Percentiles rank a stretch among this genome's conserved stretches.
phyloP scores from a whole-genome alignment of 352 stramenopile genomes.

The Globisporangium emineosum region DNA sequence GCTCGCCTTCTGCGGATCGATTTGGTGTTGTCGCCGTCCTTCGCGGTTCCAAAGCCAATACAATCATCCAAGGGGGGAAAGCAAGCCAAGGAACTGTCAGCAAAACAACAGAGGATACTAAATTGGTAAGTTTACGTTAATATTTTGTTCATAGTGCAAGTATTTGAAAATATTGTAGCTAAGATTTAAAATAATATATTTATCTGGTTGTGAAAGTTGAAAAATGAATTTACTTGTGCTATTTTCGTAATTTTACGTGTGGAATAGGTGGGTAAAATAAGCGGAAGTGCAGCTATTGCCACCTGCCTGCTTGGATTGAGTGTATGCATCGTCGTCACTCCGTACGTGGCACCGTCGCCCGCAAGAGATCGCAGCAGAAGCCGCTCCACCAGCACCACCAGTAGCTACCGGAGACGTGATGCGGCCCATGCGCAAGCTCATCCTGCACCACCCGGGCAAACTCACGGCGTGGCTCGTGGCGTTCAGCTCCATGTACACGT shows the following conservation, averaged over 20 bases:
- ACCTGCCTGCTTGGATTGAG: not conserved
- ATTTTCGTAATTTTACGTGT: not conserved
- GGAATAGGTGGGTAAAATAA: not conserved
- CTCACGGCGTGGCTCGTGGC: constrained; percentile 45
- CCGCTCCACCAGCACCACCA: not conserved
- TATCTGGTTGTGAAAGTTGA: too few relatives aligned
- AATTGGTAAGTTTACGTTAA: not conserved
- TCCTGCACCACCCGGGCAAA: constrained; percentile 60
- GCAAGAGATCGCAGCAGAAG: not conserved
- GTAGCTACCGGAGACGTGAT: constrained; percentile 6
- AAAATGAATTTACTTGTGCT: fast-evolving
- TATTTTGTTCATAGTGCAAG: not conserved
- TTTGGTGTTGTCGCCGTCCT: not conserved
- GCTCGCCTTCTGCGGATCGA: not conserved
- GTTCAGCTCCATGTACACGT: constrained; percentile 62
- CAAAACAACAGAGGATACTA: too few relatives aligned
- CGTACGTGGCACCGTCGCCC: not conserved
- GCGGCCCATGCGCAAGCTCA: constrained; percentile 42
- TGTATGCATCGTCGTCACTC: constrained; percentile 1
- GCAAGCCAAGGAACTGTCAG: not conserved
- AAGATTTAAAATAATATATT: not conserved
- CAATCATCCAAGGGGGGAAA: not conserved
- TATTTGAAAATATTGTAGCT: not conserved
- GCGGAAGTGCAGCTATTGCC: not conserved
- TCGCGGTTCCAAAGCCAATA: not conserved